phyloP scores from a whole-genome alignment of 495 filamentous ascomycete species.

The Podospora fimiseda region DNA sequence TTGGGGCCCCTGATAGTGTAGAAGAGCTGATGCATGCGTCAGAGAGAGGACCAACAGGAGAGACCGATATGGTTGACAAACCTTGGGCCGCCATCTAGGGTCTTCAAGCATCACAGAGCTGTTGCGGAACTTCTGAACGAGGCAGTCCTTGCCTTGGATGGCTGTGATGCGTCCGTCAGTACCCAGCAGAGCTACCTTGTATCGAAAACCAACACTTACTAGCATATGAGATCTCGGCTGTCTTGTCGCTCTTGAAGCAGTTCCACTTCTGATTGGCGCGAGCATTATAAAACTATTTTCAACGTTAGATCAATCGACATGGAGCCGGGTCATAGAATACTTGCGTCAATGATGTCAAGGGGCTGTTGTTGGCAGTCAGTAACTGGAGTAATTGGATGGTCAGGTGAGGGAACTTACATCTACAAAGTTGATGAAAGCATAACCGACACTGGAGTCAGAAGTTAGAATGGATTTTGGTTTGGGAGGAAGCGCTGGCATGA shows the following conservation, averaged over 20 bases:
- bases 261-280: conserved; percentile 73
- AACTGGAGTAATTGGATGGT: background rate
- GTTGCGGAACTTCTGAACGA: conserved; percentile 93
- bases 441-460: conserved; percentile 66
- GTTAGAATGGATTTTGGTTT: conserved; percentile 19
- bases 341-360: conserved; percentile 53
- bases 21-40: conserved; percentile 39
- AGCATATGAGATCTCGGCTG: conserved; percentile 88
- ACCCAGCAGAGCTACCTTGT: background rate
- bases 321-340: background rate
- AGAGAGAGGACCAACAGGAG: conserved; percentile 2
- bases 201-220: conserved; percentile 49
- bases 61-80: conserved; percentile 25
- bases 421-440: conserved; percentile 95
- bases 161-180: conserved; percentile 43
- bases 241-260: conserved; percentile 74
- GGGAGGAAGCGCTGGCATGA: conserved; percentile 3
- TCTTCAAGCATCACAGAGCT: conserved; percentile 89
- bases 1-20: conserved; percentile 38
- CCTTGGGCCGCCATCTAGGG: conserved; percentile 76
- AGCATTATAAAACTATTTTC: conserved; percentile 61
- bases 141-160: conserved; percentile 83
- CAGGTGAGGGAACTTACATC: conserved; percentile 64
- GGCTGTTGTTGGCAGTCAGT: conserved; percentile 45
- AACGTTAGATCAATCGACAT: conserved; percentile 22